Evolutionary conservation across 176 grass and related monocot genomes (phyloP), one percentile per base, ranked within the genome.

Genomic region (Musa troglodytarum): DNA sequence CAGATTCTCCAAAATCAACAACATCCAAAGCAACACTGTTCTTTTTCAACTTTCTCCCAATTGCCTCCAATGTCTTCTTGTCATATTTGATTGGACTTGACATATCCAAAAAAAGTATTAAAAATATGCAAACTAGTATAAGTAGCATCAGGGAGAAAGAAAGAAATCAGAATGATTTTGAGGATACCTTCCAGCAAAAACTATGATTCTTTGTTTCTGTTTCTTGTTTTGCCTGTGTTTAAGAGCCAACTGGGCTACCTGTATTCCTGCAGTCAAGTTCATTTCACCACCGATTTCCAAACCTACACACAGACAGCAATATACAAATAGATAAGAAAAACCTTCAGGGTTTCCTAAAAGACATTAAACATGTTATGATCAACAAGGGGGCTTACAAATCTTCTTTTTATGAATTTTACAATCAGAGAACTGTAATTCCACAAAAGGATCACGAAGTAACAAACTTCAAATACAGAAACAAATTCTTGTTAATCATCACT

Each of bases 191-290:
- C 96, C 96, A 22, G 91, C 85, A 76, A 99, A 99, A 75, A 88
- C 96, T 78, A 99, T 92, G 69, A 99, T 99, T 69, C 96, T 83
- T 81, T 99, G 96, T 69, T 92, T 91, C 49, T 99, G 96, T 78
- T 87, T 99, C 86, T 99, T 99, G 72, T 99, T 99, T 81, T 99
- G 96, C 64, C 96, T 88, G 72, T 99, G 96, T 79, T 99, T 99
- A 13, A 99, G 86, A 0, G 96, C 91, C 74, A 99, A 82, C 63
- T 99, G 96, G 72, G 96, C 96, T 64, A 99, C 85, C 83, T 99
- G 96, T 58, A 99, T 95, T 52, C 89, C 91, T 2, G 88, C 86
- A 49, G 91, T 82, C 82, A 99, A 83, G 83, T 99, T 92, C 50
- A 84, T 79, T 82, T 99, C 96, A 63, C 84, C 96, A 26, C 96